Conservation (phyloP, 352 stramenopile species). For the Phytophthora rubi region DNA sequence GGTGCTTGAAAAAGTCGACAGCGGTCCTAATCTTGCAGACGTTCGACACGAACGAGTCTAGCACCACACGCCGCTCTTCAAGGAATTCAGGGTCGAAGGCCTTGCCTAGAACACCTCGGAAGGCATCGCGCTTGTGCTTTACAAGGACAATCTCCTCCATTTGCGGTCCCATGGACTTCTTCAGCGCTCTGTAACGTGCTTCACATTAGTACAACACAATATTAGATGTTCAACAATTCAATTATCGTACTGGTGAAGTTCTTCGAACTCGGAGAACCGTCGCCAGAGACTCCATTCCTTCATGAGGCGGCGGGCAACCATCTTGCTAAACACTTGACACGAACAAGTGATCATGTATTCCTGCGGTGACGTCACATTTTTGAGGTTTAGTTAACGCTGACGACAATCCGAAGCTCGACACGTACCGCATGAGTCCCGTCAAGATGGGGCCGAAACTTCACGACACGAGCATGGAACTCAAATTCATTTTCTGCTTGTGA, state of each 20-base stretch:
- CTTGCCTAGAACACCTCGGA: conserved; percentile 55
- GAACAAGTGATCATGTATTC: conserved; percentile 74
- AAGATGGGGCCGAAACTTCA: conserved; percentile 48
- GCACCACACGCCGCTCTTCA: conserved; percentile 53
- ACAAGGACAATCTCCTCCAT: conserved; percentile 58
- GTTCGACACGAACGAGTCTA: conserved; percentile 61
- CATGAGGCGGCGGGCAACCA: conserved; percentile 46
- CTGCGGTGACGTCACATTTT: conserved; percentile 22
- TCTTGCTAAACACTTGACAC: conserved; percentile 61
- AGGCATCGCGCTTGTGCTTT: conserved; percentile 60
- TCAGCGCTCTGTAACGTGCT: conserved; percentile 39
- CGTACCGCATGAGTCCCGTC: conserved; percentile 58
- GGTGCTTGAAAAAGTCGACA: conserved; percentile 69
- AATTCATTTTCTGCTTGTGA: conserved; percentile 47
- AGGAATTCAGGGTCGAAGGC: conserved; percentile 66
- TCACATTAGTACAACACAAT: background rate
- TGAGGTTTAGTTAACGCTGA: no score
- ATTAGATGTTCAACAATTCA: background rate
- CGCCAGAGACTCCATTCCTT: conserved; percentile 77
- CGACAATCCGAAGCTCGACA: background rate
- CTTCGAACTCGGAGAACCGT: conserved; percentile 70
- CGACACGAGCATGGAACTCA: conserved; percentile 48
- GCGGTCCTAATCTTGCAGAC: conserved; percentile 47
- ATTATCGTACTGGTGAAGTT: conserved; percentile 51
- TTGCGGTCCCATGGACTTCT: conserved; percentile 49